Evolutionary conservation across 2,329 filamentous ascomycete species (phyloP), one percentile per base, ranked within the genome.

Genomic region (Botrytis cinerea): DNA sequence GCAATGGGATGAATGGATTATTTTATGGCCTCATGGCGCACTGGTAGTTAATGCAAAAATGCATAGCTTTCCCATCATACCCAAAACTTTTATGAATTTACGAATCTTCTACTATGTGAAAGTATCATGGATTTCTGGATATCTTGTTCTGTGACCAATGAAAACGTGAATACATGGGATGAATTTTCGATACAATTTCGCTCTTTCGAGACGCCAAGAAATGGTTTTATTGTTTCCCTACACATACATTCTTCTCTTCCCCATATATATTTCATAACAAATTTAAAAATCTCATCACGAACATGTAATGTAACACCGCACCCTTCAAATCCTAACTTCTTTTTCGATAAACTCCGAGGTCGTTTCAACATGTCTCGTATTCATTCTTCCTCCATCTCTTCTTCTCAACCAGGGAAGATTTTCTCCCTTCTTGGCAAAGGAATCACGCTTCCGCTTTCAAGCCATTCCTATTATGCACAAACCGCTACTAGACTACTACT

Each of bases 1-100:
- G 66, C 73, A 64, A 74, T 70, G 73, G 74, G 71, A 70, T 74
- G 68, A 73, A 72, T 75, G 78, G 78, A 74, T 75, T 74, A 61
- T 76, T 75, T 76, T 77, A 75, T 75, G 75, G 76, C 68, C 72
- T 66, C 40, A 61, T 71, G 72, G 71, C 66, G 60, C 43, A 51
- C 54, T 62, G 71, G 59, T 73, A 68, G 76, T 75, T 71, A 69
- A 75, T 74, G 73, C 71, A 73, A 73, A 75, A 77, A 76, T 74
- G 73, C 75, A 73, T 76, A 64, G 57, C 67, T 76, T 78, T 77
- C 74, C 76, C 57, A 73, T 69, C 71, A 60, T 61, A 73, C 54
- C 71, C 66, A 61, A 73, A 73, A 69, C 71, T 73, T 73, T 69
- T 60, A 73, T 69, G 71, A 73, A 73, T 69, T 75, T 71, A 76